Conservation (phyloP, 73 alveolate species). For the Paramecium sonneborni region DNA sequence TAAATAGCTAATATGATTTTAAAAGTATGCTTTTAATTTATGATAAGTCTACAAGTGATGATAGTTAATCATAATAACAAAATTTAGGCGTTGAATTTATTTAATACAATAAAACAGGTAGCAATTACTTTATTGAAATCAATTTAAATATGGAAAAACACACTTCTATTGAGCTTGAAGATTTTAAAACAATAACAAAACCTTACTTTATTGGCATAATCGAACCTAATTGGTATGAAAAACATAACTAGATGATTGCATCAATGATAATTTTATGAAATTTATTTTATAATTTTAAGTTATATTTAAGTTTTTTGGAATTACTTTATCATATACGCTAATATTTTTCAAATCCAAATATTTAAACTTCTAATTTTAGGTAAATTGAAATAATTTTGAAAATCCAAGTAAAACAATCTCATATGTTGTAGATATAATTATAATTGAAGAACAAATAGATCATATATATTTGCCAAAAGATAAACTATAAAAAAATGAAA, state of each 20-base stretch:
- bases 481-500: background rate
- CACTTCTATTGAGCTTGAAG: background rate
- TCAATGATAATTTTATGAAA: conserved; percentile 5
- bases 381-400: background rate
- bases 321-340: background rate
- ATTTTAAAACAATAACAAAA: background rate
- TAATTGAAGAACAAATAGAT: background rate
- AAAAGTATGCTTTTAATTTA: background rate
- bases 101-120: background rate
- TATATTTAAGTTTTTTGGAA: background rate
- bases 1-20: background rate
- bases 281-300: background rate
- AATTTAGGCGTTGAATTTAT: background rate
- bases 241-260: conserved; percentile 17
- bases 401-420: background rate
- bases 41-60: conserved; percentile 12
- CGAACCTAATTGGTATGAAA: conserved; percentile 10
- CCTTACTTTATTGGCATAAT: conserved; percentile 14
- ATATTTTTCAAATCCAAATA: background rate
- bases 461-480: background rate
- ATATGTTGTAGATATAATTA: background rate
- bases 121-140: background rate
- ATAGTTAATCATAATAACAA: background rate
- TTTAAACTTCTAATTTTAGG: background rate
- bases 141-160: background rate